Conservation (phyloP, 352 stramenopile species). For the Pythium volutum region DNA sequence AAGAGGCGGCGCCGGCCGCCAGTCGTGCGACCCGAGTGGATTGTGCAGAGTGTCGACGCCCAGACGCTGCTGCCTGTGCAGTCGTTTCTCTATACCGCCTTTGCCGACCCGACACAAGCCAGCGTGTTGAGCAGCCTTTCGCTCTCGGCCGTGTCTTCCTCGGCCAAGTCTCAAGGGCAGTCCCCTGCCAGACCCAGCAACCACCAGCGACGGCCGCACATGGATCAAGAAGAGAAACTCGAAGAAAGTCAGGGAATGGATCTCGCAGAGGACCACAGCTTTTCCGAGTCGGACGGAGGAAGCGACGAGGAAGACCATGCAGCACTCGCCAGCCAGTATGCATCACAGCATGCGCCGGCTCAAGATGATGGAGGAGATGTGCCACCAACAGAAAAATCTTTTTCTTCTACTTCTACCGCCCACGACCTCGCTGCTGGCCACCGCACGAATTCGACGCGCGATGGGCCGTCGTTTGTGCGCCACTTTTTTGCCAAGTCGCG, state of each 20-base stretch:
- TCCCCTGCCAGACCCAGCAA: not conserved
- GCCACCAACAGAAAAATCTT: not conserved
- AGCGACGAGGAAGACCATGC: constrained; percentile 27
- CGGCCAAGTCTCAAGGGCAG: not conserved
- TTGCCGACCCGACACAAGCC: constrained; percentile 67
- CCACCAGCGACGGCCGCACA: not conserved
- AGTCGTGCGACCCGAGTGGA: constrained; percentile 90
- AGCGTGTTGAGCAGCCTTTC: constrained; percentile 32
- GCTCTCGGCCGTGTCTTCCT: constrained; percentile 11
- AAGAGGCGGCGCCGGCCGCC: constrained; percentile 56
- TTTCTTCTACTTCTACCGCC: not conserved
- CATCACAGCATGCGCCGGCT: constrained; percentile 3
- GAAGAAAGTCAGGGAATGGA: not conserved
- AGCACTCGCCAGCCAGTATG: constrained; percentile 15
- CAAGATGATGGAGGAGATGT: not conserved
- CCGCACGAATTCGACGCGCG: constrained; percentile 60
- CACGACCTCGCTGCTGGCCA: not conserved
- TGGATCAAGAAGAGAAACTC: not conserved
- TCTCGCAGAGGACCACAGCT: constrained; percentile 12
- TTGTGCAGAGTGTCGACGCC: constrained; percentile 85
- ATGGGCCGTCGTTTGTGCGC: constrained; percentile 68
- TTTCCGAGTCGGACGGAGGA: constrained; percentile 26
- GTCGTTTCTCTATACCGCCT: constrained; percentile 84
- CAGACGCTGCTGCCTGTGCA: constrained; percentile 65
- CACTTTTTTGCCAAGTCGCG: constrained; percentile 86